Evolutionary conservation across 192 early-diverging fungal genomes (phyloP).

Genomic region (Coemansia guatemalensis): DNA sequence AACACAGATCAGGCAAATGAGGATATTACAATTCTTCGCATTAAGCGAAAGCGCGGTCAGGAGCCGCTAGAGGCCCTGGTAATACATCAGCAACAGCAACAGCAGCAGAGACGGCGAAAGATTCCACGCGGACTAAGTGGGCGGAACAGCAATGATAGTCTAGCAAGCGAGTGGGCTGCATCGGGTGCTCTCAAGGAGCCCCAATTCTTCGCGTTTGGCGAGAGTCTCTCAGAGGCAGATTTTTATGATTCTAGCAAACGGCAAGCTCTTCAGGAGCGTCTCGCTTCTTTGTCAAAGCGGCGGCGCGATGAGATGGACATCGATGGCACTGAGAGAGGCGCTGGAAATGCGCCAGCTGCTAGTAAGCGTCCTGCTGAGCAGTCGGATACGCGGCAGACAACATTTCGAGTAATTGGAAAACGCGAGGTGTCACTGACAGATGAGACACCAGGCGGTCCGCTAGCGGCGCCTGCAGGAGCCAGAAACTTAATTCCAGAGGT

Average conservation of each 20-base stretch:
- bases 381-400: constrained; percentile 8
- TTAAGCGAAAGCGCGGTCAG: constrained; percentile 74
- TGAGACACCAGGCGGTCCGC: background rate
- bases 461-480: background rate
- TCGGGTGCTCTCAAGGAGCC: constrained; percentile 14
- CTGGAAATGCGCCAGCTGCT: background rate
- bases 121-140: constrained; percentile 1
- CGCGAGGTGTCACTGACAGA: constrained; percentile 16
- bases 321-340: background rate
- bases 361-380: background rate
- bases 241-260: constrained; percentile 58
- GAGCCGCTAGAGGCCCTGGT: constrained; percentile 70
- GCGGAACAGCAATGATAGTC: constrained; percentile 12
- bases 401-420: constrained; percentile 25
- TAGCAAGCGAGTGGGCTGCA: constrained; percentile 16
- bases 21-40: constrained; percentile 64
- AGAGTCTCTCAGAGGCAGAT: constrained; percentile 64
- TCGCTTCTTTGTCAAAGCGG: constrained; percentile 17
- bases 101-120: constrained; percentile 11
- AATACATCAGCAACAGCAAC: constrained; percentile 30
- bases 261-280: constrained; percentile 53
- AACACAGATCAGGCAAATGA: background rate
- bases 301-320: constrained; percentile 17
- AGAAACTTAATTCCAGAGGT: constrained; percentile 32
- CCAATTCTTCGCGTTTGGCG: constrained; percentile 63